Evolutionary conservation across 768 basidiomycete species (phyloP).

Genomic region (Amanita polypyramis): DNA sequence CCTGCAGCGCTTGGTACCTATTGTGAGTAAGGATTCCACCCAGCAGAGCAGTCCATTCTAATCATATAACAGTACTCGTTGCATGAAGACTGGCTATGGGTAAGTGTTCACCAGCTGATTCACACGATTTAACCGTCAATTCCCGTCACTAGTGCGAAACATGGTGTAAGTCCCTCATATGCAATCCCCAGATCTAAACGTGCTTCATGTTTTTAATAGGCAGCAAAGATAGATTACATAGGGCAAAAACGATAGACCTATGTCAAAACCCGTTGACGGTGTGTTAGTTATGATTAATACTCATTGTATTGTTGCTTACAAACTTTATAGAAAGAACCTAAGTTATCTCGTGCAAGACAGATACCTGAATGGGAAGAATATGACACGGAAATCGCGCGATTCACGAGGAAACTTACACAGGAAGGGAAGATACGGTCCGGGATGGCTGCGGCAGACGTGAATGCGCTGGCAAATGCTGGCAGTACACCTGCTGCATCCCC

Average conservation of each 20-base stretch:
- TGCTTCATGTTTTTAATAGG: conserved; percentile 26
- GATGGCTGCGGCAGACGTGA: conserved; percentile 57
- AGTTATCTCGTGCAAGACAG: conserved; percentile 82
- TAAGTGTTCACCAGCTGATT: conserved; percentile 20
- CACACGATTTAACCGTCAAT: neutral
- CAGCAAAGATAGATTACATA: conserved; percentile 72
- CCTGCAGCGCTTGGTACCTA: conserved; percentile 84
- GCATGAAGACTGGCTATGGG: conserved; percentile 94
- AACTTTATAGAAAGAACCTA: conserved; percentile 84
- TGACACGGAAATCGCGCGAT: conserved; percentile 80
- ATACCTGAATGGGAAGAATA: conserved; percentile 98
- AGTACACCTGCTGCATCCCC: neutral
- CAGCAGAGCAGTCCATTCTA: conserved; percentile 1
- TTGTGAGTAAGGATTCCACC: conserved; percentile 42
- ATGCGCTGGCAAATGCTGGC: conserved; percentile 47
- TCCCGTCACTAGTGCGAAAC: conserved; percentile 72
- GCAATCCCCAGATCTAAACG: neutral
- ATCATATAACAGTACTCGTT: conserved; percentile 56
- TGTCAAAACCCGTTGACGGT: conserved; percentile 96
- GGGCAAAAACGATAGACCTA: conserved; percentile 87
- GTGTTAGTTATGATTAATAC: conserved; percentile 16
- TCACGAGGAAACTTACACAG: conserved; percentile 63
- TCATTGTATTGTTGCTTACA: neutral
- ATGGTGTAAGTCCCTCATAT: conserved; percentile 62
- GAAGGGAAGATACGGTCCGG: conserved; percentile 61